phyloP scores from a whole-genome alignment of 306 rosid genomes.

The cucumber (Cucumis sativus) region DNA sequence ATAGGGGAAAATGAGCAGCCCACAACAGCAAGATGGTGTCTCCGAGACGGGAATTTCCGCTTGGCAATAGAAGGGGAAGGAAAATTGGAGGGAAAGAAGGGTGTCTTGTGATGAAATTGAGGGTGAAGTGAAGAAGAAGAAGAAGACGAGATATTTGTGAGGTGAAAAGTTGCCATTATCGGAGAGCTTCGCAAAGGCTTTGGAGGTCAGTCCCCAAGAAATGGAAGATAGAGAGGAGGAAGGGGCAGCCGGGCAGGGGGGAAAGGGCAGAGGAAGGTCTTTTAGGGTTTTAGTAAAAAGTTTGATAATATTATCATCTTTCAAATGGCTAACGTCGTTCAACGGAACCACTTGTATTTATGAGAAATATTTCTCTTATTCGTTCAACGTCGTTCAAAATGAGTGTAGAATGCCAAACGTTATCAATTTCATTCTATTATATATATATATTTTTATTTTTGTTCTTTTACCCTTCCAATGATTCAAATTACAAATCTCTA shows the following conservation, averaged over 20 bases:
- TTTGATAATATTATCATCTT: background rate
- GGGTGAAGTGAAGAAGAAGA: constrained; percentile 26
- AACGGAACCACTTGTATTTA: background rate
- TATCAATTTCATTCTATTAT: too few relatives aligned
- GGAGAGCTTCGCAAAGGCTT: background rate
- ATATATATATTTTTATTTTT: too few relatives aligned
- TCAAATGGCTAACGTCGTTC: background rate
- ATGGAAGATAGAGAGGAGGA: background rate
- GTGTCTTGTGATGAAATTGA: constrained; percentile 15
- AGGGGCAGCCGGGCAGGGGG: background rate
- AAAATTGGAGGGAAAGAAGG: constrained; percentile 17
- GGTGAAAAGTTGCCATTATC: constrained; percentile 37
- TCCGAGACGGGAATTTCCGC: constrained; percentile 12
- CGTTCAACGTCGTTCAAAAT: too few relatives aligned
- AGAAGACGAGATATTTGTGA: constrained; percentile 15
- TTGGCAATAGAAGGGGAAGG: constrained; percentile 17
- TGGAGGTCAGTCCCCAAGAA: background rate
- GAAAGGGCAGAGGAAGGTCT: background rate
- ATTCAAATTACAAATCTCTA: too few relatives aligned
- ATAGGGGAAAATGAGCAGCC: constrained; percentile 43
- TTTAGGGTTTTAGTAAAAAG: constrained; percentile 5
- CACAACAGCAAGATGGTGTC: constrained; percentile 17
- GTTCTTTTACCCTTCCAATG: too few relatives aligned
- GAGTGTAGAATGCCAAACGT: too few relatives aligned
- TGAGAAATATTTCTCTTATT: too few relatives aligned